Evolutionary conservation across 345 rosid genomes (phyloP).

Genomic region (Gossypium longicalyx): DNA sequence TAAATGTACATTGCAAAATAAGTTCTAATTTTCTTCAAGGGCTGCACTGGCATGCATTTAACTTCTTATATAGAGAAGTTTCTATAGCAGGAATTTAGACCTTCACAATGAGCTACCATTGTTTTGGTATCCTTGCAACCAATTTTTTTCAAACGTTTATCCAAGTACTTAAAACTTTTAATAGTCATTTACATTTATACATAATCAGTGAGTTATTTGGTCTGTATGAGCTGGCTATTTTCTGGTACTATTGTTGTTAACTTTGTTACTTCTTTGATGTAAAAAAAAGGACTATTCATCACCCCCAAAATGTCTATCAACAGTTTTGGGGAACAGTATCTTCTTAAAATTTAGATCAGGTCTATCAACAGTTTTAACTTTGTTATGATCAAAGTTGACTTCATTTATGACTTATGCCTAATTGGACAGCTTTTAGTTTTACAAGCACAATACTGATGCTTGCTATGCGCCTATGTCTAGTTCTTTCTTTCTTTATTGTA

Average conservation of each 20-base stretch:
- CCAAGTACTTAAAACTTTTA: neutral
- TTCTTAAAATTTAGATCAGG: neutral
- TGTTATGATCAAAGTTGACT: neutral
- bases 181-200: neutral
- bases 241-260: neutral
- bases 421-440: neutral
- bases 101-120: neutral
- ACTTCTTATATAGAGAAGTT: neutral
- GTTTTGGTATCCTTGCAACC: neutral
- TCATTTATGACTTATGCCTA: neutral
- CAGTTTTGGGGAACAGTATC: neutral
- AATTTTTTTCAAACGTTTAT: neutral
- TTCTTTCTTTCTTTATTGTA: neutral
- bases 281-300: neutral
- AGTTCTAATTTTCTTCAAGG: neutral
- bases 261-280: neutral
- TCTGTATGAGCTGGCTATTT: neutral
- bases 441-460: neutral
- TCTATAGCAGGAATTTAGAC: neutral
- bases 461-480: neutral
- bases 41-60: neutral
- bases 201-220: neutral
- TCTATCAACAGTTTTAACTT: neutral
- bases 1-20: neutral
- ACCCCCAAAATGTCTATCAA: neutral